Evolutionary conservation across 495 filamentous ascomycete genomes (phyloP), one percentile per base, ranked within the genome.

Genomic region (Hyaloscypha variabilis): DNA sequence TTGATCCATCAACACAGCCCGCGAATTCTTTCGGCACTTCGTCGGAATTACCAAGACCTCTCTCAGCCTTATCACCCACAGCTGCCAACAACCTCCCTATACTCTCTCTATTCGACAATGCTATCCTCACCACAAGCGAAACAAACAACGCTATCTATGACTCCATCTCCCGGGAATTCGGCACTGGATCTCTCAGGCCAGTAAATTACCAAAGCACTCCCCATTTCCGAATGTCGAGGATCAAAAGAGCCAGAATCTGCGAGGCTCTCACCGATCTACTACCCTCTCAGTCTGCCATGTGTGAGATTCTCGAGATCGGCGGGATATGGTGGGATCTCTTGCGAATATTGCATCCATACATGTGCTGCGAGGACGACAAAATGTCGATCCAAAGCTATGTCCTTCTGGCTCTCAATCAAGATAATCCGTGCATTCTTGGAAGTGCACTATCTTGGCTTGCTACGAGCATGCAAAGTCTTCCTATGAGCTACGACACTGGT

Each of bases 31-130:
- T 29, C 21, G 8, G 14, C 21, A 29, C 26, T 8, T 56, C 53
- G 28, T 56, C 2, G 23, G 26, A 50, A 23, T 26, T 31, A 21
- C 31, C 36, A 51, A 23, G 6, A 8, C 31, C 31, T 13, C 31
- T 34, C 31, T 34, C 31, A 3, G 6, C 58, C 19, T 61, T 61
- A 13, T 5, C 19, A 6, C 4, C 39, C 5, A 6, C 26, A 2
- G 19, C 39, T 4, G 23, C 34, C 19, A 21, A 53, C n/a, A 52
- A 29, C 26, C 49, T 62, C 60, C 60, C 60, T 21, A 29, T 62
- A 26, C 42, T 62, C 6, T 52, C 60, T 3, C 25, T 62, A 34
- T 62, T 62, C 23, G 60, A 53, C 28, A 62, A 62, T 62, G 50
- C 42, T 54, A 34, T 62, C 13, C 49, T 62, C 24, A 29, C 42